Base-by-base conservation (phyloP, 805 yeast genomes). In the Candida maris region DNA sequence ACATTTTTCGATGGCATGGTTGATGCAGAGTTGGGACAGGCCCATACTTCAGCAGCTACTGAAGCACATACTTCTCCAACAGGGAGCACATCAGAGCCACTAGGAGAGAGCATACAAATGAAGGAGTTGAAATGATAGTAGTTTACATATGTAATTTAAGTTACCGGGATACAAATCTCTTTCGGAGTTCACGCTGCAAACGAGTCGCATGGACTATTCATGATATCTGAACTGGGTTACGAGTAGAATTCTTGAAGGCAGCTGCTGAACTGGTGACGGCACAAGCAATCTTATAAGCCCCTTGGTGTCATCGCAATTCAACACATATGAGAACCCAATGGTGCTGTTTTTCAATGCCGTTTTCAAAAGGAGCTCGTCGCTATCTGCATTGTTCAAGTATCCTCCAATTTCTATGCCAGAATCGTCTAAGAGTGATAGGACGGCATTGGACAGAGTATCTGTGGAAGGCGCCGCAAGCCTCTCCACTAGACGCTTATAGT, bases 1-100 rank as follows among this genome's bases (percentile, higher is more conserved):
- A 85, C 96, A 0, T 91, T 93, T 54, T 91, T 93, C 49, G 95
- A 88, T 39, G 86, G 89, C 22, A 67, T 84, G 65, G 71, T 76
- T 18, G 93, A 83, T 48, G 69, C 75, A 6, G 81, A 75, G 48
- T 41, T 66, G 35, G 79, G 77, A 4, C 52, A 52, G 28, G 21
- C 32, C 25, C 37, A 20, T 27, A 35, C 26, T 24, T 38, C 39
- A 14, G 23, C 41, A 8, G 28, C 35, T 2, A 37, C 41, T 17
- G 36, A 45, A 5, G 29, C 46, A 6, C 36, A 37, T 8, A 28
- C 48, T 3, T 7, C 15, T n/a, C 10, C 28, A 7, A n/a, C n/a
- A n/a, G n/a, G n/a, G n/a, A n/a, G n/a, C n/a, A n/a, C n/a, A n/a
- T n/a, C n/a, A n/a, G n/a, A n/a, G n/a, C n/a, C n/a, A n/a, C n/a